phyloP scores from a whole-genome alignment of 192 early-diverging fungal species.

The Allomyces javanicus region DNA sequence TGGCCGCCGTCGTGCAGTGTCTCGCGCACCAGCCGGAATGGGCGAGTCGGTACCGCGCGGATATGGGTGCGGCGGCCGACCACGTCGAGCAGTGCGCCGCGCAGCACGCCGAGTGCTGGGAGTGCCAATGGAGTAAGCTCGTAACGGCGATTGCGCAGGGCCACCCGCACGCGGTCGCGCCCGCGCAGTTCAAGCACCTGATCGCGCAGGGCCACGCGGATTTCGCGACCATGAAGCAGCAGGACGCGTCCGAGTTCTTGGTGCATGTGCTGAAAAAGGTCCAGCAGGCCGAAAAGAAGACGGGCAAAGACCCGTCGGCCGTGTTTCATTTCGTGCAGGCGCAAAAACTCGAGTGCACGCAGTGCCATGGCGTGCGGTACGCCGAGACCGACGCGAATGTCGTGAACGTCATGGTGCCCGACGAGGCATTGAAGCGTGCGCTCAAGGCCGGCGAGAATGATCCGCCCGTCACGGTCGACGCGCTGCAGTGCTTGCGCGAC shows the following conservation, averaged over 20 bases:
- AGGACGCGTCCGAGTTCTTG: slow-evolving; percentile 92
- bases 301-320: slow-evolving; percentile 45
- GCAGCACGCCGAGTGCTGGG: slow-evolving; percentile 51
- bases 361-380: slow-evolving; percentile 71
- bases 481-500: neutral
- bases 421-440: neutral
- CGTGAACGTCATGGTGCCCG: neutral
- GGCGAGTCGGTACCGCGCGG: slow-evolving; percentile 39
- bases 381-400: slow-evolving; percentile 21
- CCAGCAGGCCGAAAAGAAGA: slow-evolving; percentile 52
- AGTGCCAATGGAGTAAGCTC: slow-evolving; percentile 83
- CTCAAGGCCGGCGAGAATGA: slow-evolving; percentile 8
- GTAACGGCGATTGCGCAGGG: slow-evolving; percentile 13
- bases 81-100: slow-evolving; percentile 29
- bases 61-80: slow-evolving; percentile 8
- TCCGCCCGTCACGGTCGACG: neutral
- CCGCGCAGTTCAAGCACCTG: slow-evolving; percentile 76
- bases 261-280: slow-evolving; percentile 54
- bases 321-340: slow-evolving; percentile 63
- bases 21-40: slow-evolving; percentile 59
- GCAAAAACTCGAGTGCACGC: slow-evolving; percentile 67
- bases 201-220: slow-evolving; percentile 80
- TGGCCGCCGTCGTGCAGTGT: slow-evolving; percentile 86
- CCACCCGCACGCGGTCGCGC: slow-evolving; percentile 60
- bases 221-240: slow-evolving; percentile 93